Base-by-base conservation (phyloP, 129 eudicot genomes). In the Heracleum sosnowskyi region DNA sequence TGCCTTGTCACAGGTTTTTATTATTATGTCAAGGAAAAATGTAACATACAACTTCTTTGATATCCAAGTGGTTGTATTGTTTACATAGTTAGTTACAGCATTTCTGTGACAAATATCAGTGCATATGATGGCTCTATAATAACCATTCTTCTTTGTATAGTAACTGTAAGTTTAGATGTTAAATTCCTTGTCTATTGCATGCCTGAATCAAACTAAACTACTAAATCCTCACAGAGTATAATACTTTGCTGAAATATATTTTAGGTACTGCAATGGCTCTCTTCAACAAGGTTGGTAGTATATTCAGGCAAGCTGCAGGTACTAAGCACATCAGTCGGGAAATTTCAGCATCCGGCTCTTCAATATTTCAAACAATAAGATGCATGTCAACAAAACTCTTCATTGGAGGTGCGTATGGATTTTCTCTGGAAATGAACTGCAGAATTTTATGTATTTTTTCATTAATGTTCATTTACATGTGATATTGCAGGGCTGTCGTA, bases 301-400 rank as follows among this genome's bases (percentile, higher is more conserved):
- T 91, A 37, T 85, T 91, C 39, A 84, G 83, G 75, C 92, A 84
- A 79, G 76, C 76, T 68, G 86, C 73, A n/a, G 82, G 86, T 44
- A 90, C 16, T 22, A 70, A 81, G 77, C 90, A 90, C 76, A 57
- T 86, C 70, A 84, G 72, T 73, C 86, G 75, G 69, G 86, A 91
- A 75, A 64, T 87, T 73, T 81, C 96, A 0, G 86, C 62, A 39
- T 87, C 97, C 24, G 90, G 77, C 35, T 91, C 91, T 4, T 95
- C 92, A 3, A 46, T 91, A 78, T 84, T 88, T 66, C 98, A 91
- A 78, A 82, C 83, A 72, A 79, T 95, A 73, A 83, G 97, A 90
- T 90, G 92, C 87, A 95, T 95, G 98, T 95, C 98, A 9, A 70
- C 98, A 4, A 95, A 90, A 82, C 72, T 95, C 42, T 95, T 95